Conservation (phyloP, 257 asterid genomes). For the Catharanthus roseus region DNA sequence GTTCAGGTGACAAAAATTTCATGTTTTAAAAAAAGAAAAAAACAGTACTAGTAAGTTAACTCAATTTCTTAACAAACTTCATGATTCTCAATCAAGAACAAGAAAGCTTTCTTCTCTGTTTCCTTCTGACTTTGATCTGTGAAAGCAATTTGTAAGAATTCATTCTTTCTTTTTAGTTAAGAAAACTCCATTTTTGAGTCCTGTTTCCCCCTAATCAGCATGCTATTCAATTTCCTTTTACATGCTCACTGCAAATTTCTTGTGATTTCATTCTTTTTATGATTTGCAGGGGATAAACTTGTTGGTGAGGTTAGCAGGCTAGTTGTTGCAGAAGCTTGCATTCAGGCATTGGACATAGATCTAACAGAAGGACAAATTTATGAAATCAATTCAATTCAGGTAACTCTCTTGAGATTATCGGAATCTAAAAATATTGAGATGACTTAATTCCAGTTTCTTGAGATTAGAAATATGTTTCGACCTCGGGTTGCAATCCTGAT, state of each 20-base stretch:
- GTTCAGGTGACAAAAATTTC: background rate
- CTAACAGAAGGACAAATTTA: constrained; percentile 69
- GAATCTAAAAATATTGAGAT: background rate
- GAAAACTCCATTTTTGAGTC: background rate
- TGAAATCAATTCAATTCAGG: constrained; percentile 84
- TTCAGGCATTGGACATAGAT: constrained; percentile 81
- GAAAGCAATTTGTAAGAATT: background rate
- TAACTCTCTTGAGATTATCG: constrained; percentile 18
- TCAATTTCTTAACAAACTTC: background rate
- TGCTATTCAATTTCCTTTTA: background rate
- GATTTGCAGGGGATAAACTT: constrained; percentile 69
- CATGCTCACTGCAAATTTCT: background rate
- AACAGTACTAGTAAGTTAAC: background rate
- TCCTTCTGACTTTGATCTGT: background rate
- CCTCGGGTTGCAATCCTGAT: too few species aligned
- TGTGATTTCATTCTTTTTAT: background rate
- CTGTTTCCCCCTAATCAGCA: background rate
- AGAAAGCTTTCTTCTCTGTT: background rate
- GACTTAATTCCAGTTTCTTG: background rate
- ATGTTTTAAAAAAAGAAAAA: too few species aligned
- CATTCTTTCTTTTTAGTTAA: background rate
- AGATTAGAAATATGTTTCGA: background rate
- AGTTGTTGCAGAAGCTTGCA: constrained; percentile 93
- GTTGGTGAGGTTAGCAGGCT: constrained; percentile 94
- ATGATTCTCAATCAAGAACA: background rate